Evolutionary conservation across 2,329 filamentous ascomycete genomes (phyloP).

Genomic region (Drechslerella stenobrocha): DNA sequence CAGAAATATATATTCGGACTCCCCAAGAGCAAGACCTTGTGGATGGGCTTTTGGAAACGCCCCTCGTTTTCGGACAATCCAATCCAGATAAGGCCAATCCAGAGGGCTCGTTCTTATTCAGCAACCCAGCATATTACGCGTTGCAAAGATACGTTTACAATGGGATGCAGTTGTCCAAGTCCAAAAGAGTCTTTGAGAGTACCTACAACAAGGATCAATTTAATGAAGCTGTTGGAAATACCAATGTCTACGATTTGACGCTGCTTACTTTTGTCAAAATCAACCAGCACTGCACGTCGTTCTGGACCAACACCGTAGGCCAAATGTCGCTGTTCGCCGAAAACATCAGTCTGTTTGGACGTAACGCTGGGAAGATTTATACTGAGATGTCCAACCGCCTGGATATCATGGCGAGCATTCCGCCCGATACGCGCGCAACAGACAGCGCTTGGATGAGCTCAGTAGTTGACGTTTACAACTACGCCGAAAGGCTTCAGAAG

Average conservation of each 20-base stretch:
- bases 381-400: conserved; percentile 25
- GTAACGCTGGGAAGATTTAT: conserved; percentile 22
- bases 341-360: conserved; percentile 39
- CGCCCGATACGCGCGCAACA: conserved; percentile 3
- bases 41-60: conserved; percentile 24
- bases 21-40: conserved; percentile 14
- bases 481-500: conserved; percentile 36
- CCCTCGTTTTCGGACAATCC: conserved; percentile 25
- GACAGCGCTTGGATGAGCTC: conserved; percentile 18
- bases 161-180: conserved; percentile 30
- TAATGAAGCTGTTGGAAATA: conserved; percentile 20
- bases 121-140: conserved; percentile 24
- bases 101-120: conserved; percentile 41
- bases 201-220: conserved; percentile 35
- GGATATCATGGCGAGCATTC: conserved; percentile 20
- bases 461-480: conserved; percentile 35
- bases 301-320: conserved; percentile 39
- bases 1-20: conserved; percentile 9
- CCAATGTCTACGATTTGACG: conserved; percentile 25
- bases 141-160: conserved; percentile 39
- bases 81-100: conserved; percentile 28
- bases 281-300: conserved; percentile 26
- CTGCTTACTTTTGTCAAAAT: conserved; percentile 31
- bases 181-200: conserved; percentile 23
- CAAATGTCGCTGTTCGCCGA: conserved; percentile 43